Percentiles rank a stretch among this genome's conserved stretches.
Evolutionary conservation across 441 rosid species (phyloP).

Genomic region (Arabidopsis lyrata): DNA sequence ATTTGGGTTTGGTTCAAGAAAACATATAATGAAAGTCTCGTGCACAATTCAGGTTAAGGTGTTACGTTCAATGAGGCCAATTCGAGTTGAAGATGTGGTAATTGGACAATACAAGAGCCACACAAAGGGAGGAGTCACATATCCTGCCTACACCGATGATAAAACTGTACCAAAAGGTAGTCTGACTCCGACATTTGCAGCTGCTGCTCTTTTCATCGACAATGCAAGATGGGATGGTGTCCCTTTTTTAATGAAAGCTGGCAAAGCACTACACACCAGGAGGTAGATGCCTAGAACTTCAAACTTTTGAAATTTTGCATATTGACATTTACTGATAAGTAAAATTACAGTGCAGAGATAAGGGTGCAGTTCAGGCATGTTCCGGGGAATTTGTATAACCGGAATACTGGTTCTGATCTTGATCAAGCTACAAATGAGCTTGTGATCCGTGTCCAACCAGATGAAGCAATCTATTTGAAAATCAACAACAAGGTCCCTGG

Average conservation of each 20-base stretch:
- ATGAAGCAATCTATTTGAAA: constrained; percentile 94
- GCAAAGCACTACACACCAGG: constrained; percentile 86
- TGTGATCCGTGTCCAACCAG: constrained; percentile 91
- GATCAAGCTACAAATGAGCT: constrained; percentile 91
- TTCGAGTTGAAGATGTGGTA: constrained; percentile 77
- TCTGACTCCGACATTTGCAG: constrained; percentile 92
- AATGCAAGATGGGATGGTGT: constrained; percentile 99
- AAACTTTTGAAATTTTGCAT: not conserved
- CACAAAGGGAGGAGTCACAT: constrained; percentile 73
- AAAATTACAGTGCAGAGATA: constrained; percentile 60
- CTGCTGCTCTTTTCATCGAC: constrained; percentile 93
- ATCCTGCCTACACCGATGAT: constrained; percentile 86
- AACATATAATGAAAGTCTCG: constrained; percentile 5
- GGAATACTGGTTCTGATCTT: constrained; percentile 74
- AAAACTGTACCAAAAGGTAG: constrained; percentile 86
- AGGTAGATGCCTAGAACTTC: constrained; percentile 49
- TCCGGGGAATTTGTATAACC: constrained; percentile 85
- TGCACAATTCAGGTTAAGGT: constrained; percentile 76
- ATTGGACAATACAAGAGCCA: constrained; percentile 95
- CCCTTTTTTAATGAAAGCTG: constrained; percentile 97
- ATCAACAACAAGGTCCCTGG: constrained; percentile 97
- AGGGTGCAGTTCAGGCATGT: constrained; percentile 91
- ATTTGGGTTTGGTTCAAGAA: constrained; percentile 4
- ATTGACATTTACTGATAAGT: constrained; percentile 10
- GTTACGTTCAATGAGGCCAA: constrained; percentile 88